Evolutionary conservation across 1,139 yeast genomes (phyloP).

Genomic region (Geotrichum armillariae): DNA sequence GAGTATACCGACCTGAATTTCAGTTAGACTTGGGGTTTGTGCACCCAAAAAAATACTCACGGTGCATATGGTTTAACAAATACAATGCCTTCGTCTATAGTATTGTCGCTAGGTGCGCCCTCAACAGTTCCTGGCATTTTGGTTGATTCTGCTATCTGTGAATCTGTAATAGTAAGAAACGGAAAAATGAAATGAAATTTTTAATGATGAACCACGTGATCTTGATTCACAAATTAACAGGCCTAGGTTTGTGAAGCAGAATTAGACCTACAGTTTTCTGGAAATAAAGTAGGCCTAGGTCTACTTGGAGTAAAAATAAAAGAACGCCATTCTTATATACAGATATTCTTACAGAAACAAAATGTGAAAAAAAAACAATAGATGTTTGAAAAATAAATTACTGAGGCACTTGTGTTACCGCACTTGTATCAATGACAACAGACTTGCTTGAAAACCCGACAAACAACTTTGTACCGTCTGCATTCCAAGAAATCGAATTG

Average conservation of each 20-base stretch:
- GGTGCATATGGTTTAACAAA: constrained; percentile 9
- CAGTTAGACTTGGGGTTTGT: background rate
- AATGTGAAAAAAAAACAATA: background rate
- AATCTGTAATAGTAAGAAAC: too few relatives aligned
- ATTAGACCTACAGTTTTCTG: too few relatives aligned
- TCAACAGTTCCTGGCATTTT: background rate
- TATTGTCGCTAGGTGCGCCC: background rate
- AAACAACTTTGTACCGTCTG: constrained; percentile 28
- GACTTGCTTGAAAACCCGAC: constrained; percentile 28
- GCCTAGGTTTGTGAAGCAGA: too few relatives aligned
- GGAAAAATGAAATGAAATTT: too few relatives aligned
- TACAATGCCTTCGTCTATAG: background rate
- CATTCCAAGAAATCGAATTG: constrained; percentile 32
- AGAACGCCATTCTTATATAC: background rate
- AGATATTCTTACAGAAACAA: background rate
- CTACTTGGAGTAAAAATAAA: background rate
- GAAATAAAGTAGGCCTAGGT: too few relatives aligned
- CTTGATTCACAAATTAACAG: too few relatives aligned
- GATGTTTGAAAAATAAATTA: background rate
- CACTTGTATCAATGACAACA: constrained; percentile 20
- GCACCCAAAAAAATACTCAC: constrained; percentile 8
- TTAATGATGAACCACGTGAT: too few relatives aligned
- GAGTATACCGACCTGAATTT: constrained; percentile 1
- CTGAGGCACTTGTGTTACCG: constrained; percentile 1
- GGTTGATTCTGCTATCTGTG: background rate